These are phyloP conservation scores for Saturnispora gosingensis DNA, from an alignment of 805 yeast species.

Conservation along the genomic window DNA sequence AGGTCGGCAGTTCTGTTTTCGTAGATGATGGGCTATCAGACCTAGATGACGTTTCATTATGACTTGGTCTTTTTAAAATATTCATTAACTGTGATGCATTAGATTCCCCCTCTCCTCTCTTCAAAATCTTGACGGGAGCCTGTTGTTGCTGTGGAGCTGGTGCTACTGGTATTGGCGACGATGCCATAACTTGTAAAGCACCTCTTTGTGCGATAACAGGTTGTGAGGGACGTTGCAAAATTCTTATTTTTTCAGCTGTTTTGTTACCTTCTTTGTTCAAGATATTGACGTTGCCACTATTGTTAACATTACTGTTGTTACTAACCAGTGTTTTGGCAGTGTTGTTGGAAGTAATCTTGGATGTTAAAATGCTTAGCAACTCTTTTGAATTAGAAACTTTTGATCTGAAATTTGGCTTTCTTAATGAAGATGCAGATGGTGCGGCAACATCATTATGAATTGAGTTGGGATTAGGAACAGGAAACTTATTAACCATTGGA, in stretches of 20 bases:
- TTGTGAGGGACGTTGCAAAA: background rate
- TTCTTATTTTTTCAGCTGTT: background rate
- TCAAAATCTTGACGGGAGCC: constrained; percentile 7
- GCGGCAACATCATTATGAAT: constrained; percentile 13
- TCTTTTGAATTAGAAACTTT: constrained; percentile 27
- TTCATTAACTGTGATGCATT: constrained; percentile 5
- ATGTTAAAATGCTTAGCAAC: constrained; percentile 23
- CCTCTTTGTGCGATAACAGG: background rate
- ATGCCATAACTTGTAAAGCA: background rate
- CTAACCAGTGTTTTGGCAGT: background rate
- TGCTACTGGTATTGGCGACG: background rate
- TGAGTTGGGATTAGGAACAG: background rate
- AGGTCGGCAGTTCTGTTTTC: constrained; percentile 5
- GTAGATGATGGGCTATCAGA: background rate
- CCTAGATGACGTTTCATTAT: background rate
- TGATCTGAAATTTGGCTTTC: constrained; percentile 27
- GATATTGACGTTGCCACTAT: background rate
- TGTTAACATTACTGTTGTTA: background rate
- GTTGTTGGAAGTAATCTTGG: constrained; percentile 5
- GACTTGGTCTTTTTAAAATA: background rate
- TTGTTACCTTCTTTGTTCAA: background rate
- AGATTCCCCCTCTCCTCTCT: constrained; percentile 5
- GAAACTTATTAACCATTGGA: constrained; percentile 3
- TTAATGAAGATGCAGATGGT: constrained; percentile 27
- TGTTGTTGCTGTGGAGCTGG: background rate